Evolutionary conservation across 495 filamentous ascomycete genomes (phyloP).

Genomic region (Neurospora sp.): DNA sequence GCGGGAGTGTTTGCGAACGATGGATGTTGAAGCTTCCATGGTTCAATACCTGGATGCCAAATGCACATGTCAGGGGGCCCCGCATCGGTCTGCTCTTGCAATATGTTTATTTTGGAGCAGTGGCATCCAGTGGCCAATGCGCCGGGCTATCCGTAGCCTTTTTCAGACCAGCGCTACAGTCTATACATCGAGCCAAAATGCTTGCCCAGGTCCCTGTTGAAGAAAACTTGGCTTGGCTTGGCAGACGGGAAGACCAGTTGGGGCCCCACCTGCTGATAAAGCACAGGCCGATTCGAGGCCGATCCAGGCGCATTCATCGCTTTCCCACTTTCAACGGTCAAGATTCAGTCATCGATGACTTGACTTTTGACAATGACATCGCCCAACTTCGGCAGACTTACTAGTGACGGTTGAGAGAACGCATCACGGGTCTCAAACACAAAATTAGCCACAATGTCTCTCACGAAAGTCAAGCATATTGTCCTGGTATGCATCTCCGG

Average conservation of each 20-base stretch:
- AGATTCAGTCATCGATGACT: neutral
- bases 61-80: neutral
- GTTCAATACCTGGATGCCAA: neutral
- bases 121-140: neutral
- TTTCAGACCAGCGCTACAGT: neutral
- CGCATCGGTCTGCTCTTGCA: neutral
- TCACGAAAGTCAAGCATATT: constrained; percentile 50
- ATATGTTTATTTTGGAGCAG: neutral
- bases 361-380: neutral
- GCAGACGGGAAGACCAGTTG: neutral
- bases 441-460: constrained; percentile 34
- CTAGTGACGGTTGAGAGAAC: neutral
- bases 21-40: neutral
- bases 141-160: neutral
- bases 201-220: neutral
- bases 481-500: constrained; percentile 37
- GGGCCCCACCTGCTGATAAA: constrained; percentile 21
- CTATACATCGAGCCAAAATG: neutral
- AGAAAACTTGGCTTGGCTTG: neutral
- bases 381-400: neutral
- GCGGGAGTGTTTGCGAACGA: neutral
- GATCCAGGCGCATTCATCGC: constrained; percentile 8
- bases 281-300: constrained; percentile 18
- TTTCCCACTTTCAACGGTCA: neutral
- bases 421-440: neutral